These are phyloP conservation scores for Lanzia echinophila DNA, from an alignment of 2,329 filamentous ascomycete genomes.

Conservation along the genomic window DNA sequence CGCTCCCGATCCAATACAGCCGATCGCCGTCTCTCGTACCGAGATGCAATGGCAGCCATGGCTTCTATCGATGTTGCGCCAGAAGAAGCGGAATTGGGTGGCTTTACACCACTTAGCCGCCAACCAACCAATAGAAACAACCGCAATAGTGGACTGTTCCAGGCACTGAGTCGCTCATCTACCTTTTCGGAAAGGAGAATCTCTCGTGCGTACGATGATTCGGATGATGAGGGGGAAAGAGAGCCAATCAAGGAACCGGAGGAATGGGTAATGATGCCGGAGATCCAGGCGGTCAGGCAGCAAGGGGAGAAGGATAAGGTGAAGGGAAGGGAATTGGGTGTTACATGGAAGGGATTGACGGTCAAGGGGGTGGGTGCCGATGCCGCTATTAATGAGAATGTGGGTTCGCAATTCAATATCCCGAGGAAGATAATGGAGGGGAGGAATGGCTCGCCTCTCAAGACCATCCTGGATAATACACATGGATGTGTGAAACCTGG, in stretches of 20 bases:
- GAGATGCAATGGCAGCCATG: too few relatives aligned
- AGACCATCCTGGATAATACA: conserved; percentile 57
- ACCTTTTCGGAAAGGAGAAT: background rate
- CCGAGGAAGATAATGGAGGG: conserved; percentile 30
- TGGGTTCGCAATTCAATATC: conserved; percentile 24
- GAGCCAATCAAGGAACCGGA: conserved; percentile 16
- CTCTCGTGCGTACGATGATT: background rate
- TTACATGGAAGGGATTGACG: conserved; percentile 27
- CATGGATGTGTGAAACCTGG: conserved; percentile 66
- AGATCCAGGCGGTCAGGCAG: conserved; percentile 18
- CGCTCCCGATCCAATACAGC: too few relatives aligned
- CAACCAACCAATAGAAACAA: too few relatives aligned
- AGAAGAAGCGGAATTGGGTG: too few relatives aligned
- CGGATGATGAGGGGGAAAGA: conserved; percentile 19
- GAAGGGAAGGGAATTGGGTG: conserved; percentile 30
- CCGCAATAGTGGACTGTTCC: too few relatives aligned
- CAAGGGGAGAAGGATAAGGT: conserved; percentile 22
- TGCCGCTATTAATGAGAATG: conserved; percentile 26
- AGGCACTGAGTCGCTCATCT: too few relatives aligned
- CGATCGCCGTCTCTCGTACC: too few relatives aligned
- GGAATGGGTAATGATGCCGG: conserved; percentile 27
- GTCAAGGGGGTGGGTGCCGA: conserved; percentile 29
- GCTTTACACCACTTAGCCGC: too few relatives aligned
- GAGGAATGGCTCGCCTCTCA: conserved; percentile 54
- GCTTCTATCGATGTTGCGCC: too few relatives aligned